phyloP scores from a whole-genome alignment of 2,329 filamentous ascomycete species.

The Colletotrichum limetticola region DNA sequence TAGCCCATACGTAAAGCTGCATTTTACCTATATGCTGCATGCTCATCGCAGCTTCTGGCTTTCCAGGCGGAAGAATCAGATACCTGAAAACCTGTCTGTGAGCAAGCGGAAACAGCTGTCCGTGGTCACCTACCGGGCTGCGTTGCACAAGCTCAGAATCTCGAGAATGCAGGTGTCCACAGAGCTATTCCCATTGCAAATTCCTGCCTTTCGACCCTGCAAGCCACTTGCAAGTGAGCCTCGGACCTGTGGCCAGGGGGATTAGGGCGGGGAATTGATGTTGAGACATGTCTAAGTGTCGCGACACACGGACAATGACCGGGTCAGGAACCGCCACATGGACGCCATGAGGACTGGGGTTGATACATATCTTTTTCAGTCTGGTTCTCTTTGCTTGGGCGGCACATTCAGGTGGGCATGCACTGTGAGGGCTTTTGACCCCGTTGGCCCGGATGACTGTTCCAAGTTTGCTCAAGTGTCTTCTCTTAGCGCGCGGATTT shows the following conservation, averaged over 20 bases:
- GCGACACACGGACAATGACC: not conserved
- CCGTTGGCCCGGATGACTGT: not conserved
- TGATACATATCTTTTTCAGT: not conserved
- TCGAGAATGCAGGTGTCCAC: not conserved
- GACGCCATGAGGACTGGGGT: not conserved
- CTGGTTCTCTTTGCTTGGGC: not conserved
- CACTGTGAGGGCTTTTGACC: not conserved
- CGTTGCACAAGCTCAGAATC: not conserved
- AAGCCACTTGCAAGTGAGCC: not conserved
- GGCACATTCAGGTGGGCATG: not conserved
- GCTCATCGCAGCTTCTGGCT: too few species aligned
- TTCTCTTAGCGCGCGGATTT: conserved; percentile 11
- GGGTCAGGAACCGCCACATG: conserved; percentile 6
- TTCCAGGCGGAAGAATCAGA: not conserved
- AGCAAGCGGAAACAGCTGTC: not conserved
- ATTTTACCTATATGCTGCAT: too few species aligned
- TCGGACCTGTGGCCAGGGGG: not conserved
- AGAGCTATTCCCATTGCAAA: not conserved
- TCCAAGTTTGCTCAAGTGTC: conserved; percentile 14
- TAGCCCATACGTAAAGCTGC: not conserved
- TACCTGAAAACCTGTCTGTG: not conserved
- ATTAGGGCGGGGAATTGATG: not conserved
- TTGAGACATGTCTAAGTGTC: not conserved
- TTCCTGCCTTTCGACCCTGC: not conserved
- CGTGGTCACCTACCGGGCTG: not conserved